Evolutionary conservation across 2,329 filamentous ascomycete genomes (phyloP).

Genomic region (Alternaria incomplexa): DNA sequence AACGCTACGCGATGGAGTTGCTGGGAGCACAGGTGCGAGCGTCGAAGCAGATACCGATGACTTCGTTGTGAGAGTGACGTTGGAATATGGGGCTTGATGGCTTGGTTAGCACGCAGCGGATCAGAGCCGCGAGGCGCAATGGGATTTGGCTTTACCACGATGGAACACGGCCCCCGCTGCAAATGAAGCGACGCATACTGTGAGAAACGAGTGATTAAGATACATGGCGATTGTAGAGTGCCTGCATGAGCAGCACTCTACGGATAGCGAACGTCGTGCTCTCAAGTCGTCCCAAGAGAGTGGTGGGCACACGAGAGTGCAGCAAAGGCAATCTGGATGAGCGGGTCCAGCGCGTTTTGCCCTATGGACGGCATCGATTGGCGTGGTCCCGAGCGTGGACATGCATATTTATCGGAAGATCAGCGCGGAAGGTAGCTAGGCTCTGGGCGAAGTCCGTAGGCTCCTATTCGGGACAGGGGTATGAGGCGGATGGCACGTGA

Average conservation of each 20-base stretch:
- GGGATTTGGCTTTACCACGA: conserved; percentile 28
- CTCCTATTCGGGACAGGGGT: conserved; percentile 5
- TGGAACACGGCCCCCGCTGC: conserved; percentile 28
- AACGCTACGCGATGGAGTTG: neutral
- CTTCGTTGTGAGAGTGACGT: conserved; percentile 28
- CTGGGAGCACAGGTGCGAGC: neutral
- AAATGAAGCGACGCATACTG: conserved; percentile 22
- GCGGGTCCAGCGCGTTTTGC: conserved; percentile 22
- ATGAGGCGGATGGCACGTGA: neutral
- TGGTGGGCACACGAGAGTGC: conserved; percentile 16
- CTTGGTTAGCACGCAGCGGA: conserved; percentile 36
- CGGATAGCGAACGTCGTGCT: conserved; percentile 26
- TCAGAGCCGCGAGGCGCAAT: conserved; percentile 23
- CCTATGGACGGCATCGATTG: conserved; percentile 18
- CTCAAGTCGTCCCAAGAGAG: conserved; percentile 19
- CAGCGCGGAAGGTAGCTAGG: conserved; percentile 18
- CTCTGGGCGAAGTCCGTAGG: conserved; percentile 17
- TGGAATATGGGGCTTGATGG: conserved; percentile 38
- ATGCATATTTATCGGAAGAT: conserved; percentile 16
- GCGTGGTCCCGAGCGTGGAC: conserved; percentile 14
- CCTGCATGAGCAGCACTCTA: conserved; percentile 28
- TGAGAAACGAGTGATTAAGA: conserved; percentile 12
- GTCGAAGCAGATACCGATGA: conserved; percentile 13
- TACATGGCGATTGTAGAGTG: conserved; percentile 26
- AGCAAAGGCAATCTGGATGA: conserved; percentile 32